Evolutionary conservation across 2,329 filamentous ascomycete species (phyloP).

Genomic region (Cadophora sp.): DNA sequence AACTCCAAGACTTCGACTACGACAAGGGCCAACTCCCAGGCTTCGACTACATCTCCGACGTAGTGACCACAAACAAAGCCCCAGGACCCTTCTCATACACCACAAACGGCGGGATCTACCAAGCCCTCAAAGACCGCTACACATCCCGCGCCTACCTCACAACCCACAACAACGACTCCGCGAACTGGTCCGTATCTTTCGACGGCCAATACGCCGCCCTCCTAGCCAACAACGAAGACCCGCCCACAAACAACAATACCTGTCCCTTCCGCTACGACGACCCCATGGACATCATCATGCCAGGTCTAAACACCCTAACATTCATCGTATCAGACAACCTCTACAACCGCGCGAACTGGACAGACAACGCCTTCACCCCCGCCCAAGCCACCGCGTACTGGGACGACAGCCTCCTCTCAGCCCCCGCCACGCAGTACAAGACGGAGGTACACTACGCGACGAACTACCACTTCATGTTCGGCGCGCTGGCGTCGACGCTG

Average conservation of each 20-base stretch:
- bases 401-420: not conserved
- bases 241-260: not conserved
- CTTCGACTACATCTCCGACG: not conserved
- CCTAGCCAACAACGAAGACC: not conserved
- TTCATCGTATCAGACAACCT: not conserved
- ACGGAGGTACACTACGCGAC: not conserved
- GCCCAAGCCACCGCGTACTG: not conserved
- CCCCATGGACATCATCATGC: not conserved
- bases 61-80: not conserved
- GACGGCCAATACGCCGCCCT: not conserved
- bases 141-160: conserved; percentile 9
- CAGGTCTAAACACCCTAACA: not conserved
- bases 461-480: conserved; percentile 6
- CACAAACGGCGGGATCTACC: conserved; percentile 3
- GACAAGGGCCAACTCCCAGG: not conserved
- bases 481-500: not conserved
- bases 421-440: not conserved
- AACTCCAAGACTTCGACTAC: not conserved
- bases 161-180: not conserved
- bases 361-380: conserved; percentile 3
- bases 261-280: not conserved
- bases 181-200: not conserved
- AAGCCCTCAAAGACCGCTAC: conserved; percentile 1
- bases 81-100: not conserved
- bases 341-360: conserved; percentile 7